Percentiles rank a stretch among this genome's conserved stretches.
Evolutionary conservation across 441 rosid species (phyloP).

Genomic region (Eruca vesicaria): DNA sequence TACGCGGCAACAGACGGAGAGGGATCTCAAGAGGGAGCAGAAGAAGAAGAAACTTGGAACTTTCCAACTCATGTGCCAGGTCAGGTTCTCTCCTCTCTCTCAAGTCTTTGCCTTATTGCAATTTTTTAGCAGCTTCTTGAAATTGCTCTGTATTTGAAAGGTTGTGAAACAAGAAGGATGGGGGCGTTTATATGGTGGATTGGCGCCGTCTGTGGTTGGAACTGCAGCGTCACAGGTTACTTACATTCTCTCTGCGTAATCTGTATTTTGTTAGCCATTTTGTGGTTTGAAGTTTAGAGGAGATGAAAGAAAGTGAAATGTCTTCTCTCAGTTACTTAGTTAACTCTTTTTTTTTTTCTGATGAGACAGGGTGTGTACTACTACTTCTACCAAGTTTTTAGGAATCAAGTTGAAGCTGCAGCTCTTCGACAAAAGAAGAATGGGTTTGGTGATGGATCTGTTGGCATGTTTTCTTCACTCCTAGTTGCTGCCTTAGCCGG

Average conservation of each 20-base stretch:
- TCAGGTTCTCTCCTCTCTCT: too few relatives aligned
- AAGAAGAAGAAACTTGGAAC: slow-evolving; percentile 76
- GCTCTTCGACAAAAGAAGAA: slow-evolving; percentile 56
- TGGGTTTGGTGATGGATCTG: slow-evolving; percentile 93
- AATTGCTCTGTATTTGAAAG: slow-evolving; percentile 25
- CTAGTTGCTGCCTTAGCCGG: slow-evolving; percentile 92
- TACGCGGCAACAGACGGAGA: slow-evolving; percentile 92
- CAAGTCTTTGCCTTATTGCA: too few relatives aligned
- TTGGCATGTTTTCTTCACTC: slow-evolving; percentile 92
- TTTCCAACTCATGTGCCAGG: slow-evolving; percentile 77
- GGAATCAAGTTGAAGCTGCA: slow-evolving; percentile 74
- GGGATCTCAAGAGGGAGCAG: slow-evolving; percentile 74
- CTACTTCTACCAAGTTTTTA: slow-evolving; percentile 98
- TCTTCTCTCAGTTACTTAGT: slow-evolving; percentile 32
- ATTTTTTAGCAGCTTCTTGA: background rate
- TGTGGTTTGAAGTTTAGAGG: background rate
- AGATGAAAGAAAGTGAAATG: background rate
- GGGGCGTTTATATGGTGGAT: slow-evolving; percentile 85
- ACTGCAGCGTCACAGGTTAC: slow-evolving; percentile 96
- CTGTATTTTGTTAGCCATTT: too few relatives aligned
- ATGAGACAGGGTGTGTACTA: slow-evolving; percentile 93
- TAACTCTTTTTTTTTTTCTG: slow-evolving; percentile 31
- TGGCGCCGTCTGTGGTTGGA: slow-evolving; percentile 76
- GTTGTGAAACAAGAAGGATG: slow-evolving; percentile 93
- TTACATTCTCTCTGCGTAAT: too few relatives aligned